Conservation (phyloP, 1,284 basidiomycete species). For the Xanthoconium separans region DNA sequence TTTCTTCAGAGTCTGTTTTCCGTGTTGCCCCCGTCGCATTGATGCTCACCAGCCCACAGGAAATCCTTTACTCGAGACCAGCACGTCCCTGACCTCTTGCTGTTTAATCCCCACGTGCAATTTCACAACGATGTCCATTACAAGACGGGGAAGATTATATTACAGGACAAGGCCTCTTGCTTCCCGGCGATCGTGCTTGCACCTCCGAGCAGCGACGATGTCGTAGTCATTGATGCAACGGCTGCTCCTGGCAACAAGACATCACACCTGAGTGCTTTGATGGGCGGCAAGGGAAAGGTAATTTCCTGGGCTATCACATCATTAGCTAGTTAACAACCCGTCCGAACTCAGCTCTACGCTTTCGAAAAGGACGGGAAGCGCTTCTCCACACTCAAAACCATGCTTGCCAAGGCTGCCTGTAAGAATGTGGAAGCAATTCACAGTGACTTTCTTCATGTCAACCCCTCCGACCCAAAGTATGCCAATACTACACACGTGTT, state of each 20-base stretch:
- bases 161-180: constrained; percentile 98
- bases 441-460: constrained; percentile 76
- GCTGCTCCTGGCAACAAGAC: constrained; percentile 99
- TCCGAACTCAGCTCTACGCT: constrained; percentile 63
- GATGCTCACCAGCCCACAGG: constrained; percentile 32
- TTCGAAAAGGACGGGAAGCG: constrained; percentile 83
- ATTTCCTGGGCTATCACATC: constrained; percentile 8
- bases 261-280: constrained; percentile 86
- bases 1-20: constrained; percentile 47
- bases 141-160: constrained; percentile 76
- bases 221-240: constrained; percentile 88
- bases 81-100: constrained; percentile 80
- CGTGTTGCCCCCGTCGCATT: neutral
- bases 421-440: constrained; percentile 73
- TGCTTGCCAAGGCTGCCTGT: constrained; percentile 81
- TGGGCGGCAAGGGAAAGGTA: constrained; percentile 79
- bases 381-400: constrained; percentile 78
- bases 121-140: constrained; percentile 68
- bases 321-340: neutral
- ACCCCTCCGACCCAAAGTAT: constrained; percentile 65
- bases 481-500: constrained; percentile 80
- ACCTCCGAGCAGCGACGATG: constrained; percentile 49
- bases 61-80: constrained; percentile 68
- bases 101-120: constrained; percentile 66
- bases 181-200: constrained; percentile 86